Percentiles rank a stretch among this genome's conserved stretches.
phyloP scores from a whole-genome alignment of 2,329 filamentous ascomycete genomes.

The Apiospora phragmitis region DNA sequence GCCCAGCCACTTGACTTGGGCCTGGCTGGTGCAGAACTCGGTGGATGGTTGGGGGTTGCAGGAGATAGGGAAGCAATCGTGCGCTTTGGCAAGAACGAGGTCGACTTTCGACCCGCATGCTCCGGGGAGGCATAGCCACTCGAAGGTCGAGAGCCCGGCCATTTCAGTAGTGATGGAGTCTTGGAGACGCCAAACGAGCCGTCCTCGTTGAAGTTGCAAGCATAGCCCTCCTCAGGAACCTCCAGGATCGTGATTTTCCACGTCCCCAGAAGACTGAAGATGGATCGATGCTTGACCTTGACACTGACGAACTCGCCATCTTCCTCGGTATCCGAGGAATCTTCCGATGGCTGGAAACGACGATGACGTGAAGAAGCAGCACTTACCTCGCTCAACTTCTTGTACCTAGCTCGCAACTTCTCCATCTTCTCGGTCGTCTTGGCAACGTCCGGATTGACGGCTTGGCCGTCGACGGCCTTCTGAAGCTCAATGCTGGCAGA shows the following conservation, averaged over 20 bases:
- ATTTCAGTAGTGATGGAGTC: conserved; percentile 9
- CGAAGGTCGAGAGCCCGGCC: not conserved
- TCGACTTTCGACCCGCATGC: not conserved
- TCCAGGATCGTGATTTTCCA: not conserved
- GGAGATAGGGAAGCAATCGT: not conserved
- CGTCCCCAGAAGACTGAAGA: conserved; percentile 21
- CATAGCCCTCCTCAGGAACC: conserved; percentile 17
- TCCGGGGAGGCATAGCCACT: not conserved
- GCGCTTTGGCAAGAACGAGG: not conserved
- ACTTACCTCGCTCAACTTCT: conserved; percentile 61
- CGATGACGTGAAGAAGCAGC: conserved; percentile 16
- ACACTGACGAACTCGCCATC: conserved; percentile 19
- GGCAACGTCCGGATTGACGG: conserved; percentile 31
- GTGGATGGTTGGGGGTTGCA: not conserved
- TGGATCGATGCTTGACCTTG: conserved; percentile 23
- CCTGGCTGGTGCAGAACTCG: not conserved
- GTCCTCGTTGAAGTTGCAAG: conserved; percentile 18
- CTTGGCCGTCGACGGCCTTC: conserved; percentile 32
- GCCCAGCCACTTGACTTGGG: conserved; percentile 19
- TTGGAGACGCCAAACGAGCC: conserved; percentile 19
- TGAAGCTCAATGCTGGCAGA: conserved; percentile 43
- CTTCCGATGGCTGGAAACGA: not conserved
- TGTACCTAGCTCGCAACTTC: conserved; percentile 55
- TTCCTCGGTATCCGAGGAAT: conserved; percentile 14
- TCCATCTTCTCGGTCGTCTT: conserved; percentile 54